phyloP scores from a whole-genome alignment of 1,284 basidiomycete genomes.

The Papiliotrema laurentii region DNA sequence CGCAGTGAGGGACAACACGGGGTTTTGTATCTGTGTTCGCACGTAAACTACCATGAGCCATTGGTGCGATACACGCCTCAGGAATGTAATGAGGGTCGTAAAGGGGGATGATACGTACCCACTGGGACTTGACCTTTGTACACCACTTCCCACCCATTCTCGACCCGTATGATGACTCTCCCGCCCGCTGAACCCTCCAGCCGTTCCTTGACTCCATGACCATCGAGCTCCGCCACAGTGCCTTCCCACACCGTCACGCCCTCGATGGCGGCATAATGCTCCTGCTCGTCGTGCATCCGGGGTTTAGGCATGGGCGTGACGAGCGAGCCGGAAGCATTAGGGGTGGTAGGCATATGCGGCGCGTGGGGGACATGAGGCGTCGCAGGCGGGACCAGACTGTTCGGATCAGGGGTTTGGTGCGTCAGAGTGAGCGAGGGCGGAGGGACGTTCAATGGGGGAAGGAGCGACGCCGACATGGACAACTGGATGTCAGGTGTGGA shows the following conservation, averaged over 20 bases:
- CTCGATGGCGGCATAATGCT: slow-evolving; percentile 67
- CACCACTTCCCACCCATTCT: slow-evolving; percentile 64
- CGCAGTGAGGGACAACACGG: slow-evolving; percentile 71
- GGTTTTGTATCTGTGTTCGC: slow-evolving; percentile 63
- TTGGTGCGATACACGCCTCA: not conserved
- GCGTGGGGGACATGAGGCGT: no score
- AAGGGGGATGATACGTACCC: slow-evolving; percentile 54
- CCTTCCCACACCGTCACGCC: slow-evolving; percentile 62
- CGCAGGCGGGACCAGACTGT: slow-evolving; percentile 16
- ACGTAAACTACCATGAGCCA: slow-evolving; percentile 56
- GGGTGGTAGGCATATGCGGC: slow-evolving; percentile 16
- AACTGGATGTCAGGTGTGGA: slow-evolving; percentile 49
- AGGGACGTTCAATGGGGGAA: slow-evolving; percentile 53
- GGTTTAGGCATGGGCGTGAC: slow-evolving; percentile 39
- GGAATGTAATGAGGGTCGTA: not conserved
- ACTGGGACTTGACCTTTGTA: slow-evolving; percentile 69
- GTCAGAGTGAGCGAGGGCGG: slow-evolving; percentile 24
- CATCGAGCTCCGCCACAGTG: slow-evolving; percentile 18
- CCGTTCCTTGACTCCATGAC: slow-evolving; percentile 21
- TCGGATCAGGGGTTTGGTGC: slow-evolving; percentile 8
- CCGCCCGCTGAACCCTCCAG: slow-evolving; percentile 45
- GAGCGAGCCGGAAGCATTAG: slow-evolving; percentile 24
- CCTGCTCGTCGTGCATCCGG: slow-evolving; percentile 61
- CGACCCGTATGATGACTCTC: slow-evolving; percentile 62
- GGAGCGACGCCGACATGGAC: slow-evolving; percentile 73